Base-by-base conservation (phyloP, 1,284 basidiomycete genomes). In the Fomitiporia mediterranea region DNA sequence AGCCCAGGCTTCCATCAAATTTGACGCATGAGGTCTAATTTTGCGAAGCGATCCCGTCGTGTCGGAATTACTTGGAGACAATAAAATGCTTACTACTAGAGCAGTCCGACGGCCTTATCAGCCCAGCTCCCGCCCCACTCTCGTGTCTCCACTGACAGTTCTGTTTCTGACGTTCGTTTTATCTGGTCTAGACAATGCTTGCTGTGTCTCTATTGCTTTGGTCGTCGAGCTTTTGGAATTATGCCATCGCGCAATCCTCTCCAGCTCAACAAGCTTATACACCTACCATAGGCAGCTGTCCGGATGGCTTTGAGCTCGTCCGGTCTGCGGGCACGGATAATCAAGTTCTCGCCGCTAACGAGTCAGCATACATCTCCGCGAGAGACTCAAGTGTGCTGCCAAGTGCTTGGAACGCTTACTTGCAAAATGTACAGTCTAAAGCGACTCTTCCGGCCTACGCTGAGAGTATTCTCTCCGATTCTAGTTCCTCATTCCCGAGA, bases 381-480 rank as follows among this genome's bases (percentile, higher is more conserved):
- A 67, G 74, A n/a, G 60, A 61, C 23, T 58, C 67, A 0, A 48
- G 66, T 4, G 63, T 66, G 25, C 66, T 72, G 27, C 68, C 69
- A 0, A 57, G 61, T 0, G 64, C 72, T 1, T 72, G 68, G 69
- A 65, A 64, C 38, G 28, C 54, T 1, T 74, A 73, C 51, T 69
- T 74, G 5, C 53, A 62, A 2, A 71, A 69, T 46, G 76, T 74
- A 21, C 58, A 70, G 27, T 56, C 61, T 3, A 65, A 63, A 47
- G 55, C 32, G 17, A 13, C 61, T 7, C 63, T 74, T 0, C 72
- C 73, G 1, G 40, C 53, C 0, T 76, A 77, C 49, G 69, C 75
- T 32, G 65, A 66, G 6, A 47, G 44, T 30, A 71, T 76, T 44
- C 63, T 77, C 17, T 60, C 43, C 8, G 67, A 67, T 0, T 40